phyloP scores from a whole-genome alignment of 805 yeast species.

The Kregervanrija fluxuum region DNA sequence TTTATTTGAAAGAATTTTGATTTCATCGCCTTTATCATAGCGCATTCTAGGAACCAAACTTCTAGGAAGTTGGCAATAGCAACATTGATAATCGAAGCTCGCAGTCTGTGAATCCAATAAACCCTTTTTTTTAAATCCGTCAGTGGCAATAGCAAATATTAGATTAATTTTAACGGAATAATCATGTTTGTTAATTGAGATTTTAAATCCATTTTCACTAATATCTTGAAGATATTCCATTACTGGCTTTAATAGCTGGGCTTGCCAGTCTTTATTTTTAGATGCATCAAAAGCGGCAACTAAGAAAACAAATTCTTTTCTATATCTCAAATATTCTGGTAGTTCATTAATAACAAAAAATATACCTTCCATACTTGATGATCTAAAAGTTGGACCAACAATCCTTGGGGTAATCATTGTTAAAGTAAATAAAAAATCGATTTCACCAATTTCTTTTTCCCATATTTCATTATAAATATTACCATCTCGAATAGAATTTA shows the following conservation, averaged over 20 bases:
- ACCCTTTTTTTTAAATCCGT: neutral
- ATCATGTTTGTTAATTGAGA: slow-evolving; percentile 6
- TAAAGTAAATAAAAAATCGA: slow-evolving; percentile 8
- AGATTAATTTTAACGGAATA: slow-evolving; percentile 2
- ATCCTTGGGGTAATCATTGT: neutral
- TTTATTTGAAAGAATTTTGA: neutral
- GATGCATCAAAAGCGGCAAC: neutral
- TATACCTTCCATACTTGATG: neutral
- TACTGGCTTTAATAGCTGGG: neutral
- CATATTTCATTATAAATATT: slow-evolving; percentile 1
- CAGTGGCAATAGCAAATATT: neutral
- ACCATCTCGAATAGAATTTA: slow-evolving; percentile 4
- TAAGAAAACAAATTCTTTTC: slow-evolving; percentile 5
- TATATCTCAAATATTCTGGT: slow-evolving; percentile 2
- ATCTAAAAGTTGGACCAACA: neutral
- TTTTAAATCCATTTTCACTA: neutral
- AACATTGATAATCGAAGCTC: slow-evolving; percentile 1
- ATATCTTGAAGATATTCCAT: slow-evolving; percentile 1
- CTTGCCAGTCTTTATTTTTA: neutral
- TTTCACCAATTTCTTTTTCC: neutral
- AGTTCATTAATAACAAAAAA: slow-evolving; percentile 4
- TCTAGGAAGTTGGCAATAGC: slow-evolving; percentile 1
- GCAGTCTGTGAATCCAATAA: neutral
- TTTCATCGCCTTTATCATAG: slow-evolving; percentile 1
- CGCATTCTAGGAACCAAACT: neutral